Base-by-base conservation (phyloP, 2,329 filamentous ascomycete genomes). In the Clarireedia homoeocarpa region DNA sequence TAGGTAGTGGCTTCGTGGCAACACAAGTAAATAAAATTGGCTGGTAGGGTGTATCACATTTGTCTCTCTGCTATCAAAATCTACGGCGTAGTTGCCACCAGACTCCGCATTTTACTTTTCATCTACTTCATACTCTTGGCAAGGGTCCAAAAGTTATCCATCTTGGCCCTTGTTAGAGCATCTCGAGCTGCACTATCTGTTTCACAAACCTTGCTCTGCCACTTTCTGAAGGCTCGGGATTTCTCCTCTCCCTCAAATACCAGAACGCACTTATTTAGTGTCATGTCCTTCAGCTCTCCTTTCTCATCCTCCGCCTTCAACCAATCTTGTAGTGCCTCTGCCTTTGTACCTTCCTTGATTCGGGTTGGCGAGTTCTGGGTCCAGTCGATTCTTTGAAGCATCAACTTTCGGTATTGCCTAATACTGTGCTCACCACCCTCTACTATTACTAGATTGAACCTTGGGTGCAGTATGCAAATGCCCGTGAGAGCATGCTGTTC, bases 371-470 rank as follows among this genome's bases (percentile, higher is more conserved):
- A 80, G 64, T 95, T 96, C 69, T 97, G 91, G 2, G 87, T 88
- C 94, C 95, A 99, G 71, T 95, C 87, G 67, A 97, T 91, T 48
- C 94, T 90, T 64, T 92, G 86, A 45, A 95, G 77, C 89, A 99
- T 91, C 30, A 99, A 78, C 70, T 96, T 96, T 71, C 88, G 90
- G 76, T 92, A 97, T 60, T 86, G 85, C 52, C 83, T 84, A 69
- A 94, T 87, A 58, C 86, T 88, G 74, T 94, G 86, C 58, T 84
- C 77, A 40, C 94, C 94, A 36, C 92, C 94, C 71, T 99, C 95
- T 1, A 96, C 91, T 61, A 99, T 83, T 15, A 99, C 83, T 3
- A 99, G 74, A 68, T 88, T 95, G 72, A 96, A 86, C 61, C 85
- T 87, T 1, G 94, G 94, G 67, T 96, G 85, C 78, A 96, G 85